A percentile compares a stretch with the other conserved stretches of the same genome.
These are phyloP conservation scores for Claviceps cyperi DNA, from an alignment of 2,329 filamentous ascomycete species.

Conservation along the genomic window DNA sequence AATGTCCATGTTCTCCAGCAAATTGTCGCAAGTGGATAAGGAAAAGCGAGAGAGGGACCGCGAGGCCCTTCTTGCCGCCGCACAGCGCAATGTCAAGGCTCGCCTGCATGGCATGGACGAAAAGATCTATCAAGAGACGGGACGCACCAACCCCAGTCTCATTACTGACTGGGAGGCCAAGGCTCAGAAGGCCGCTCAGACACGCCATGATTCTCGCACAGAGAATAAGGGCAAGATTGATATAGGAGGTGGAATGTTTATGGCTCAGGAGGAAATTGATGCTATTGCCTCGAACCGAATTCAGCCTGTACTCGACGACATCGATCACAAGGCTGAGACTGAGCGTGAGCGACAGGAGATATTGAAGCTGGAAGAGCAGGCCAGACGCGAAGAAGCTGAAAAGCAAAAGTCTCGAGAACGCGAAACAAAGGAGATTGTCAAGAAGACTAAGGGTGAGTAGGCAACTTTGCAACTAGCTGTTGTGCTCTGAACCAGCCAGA, in stretches of 20 bases:
- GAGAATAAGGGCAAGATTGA: conserved; percentile 42
- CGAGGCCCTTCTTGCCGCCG: conserved; percentile 58
- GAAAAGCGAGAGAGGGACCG: conserved; percentile 65
- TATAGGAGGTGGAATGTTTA: conserved; percentile 67
- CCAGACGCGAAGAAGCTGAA: conserved; percentile 36
- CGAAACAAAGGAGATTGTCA: conserved; percentile 38
- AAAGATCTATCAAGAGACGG: conserved; percentile 61
- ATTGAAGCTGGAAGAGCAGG: conserved; percentile 45
- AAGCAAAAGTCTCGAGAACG: conserved; percentile 34
- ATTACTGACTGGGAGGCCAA: conserved; percentile 67
- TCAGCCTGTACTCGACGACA: conserved; percentile 74
- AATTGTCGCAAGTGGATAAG: conserved; percentile 52
- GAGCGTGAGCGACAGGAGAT: conserved; percentile 56
- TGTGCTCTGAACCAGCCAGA: background rate
- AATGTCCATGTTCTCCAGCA: conserved; percentile 63
- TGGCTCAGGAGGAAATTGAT: conserved; percentile 66
- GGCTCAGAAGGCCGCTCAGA: conserved; percentile 54
- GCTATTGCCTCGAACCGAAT: conserved; percentile 63
- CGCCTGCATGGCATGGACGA: conserved; percentile 71
- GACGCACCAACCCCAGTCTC: conserved; percentile 53
- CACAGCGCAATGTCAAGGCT: conserved; percentile 73
- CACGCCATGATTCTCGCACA: conserved; percentile 46
- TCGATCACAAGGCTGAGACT: conserved; percentile 61
- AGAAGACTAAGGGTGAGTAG: conserved; percentile 43
- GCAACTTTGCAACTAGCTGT: too few species aligned